Base-by-base conservation (phyloP, 352 stramenopile species). In the Globisporangium orthogonon region DNA sequence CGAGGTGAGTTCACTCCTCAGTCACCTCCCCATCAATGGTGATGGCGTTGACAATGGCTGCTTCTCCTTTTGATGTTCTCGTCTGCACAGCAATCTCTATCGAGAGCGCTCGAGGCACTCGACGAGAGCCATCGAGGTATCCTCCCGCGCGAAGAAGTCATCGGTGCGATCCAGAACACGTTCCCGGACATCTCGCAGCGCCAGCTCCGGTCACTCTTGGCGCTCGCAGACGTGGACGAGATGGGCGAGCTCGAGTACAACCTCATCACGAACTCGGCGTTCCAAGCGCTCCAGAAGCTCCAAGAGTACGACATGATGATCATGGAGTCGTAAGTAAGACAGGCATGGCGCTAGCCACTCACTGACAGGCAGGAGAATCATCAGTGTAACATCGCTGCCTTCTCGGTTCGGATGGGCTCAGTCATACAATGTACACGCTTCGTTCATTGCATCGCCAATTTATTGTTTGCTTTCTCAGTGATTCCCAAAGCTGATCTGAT, bases 221-320 rank as follows among this genome's bases (percentile, higher is more conserved):
- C 79, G 40, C 65, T 94, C 14, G 70, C 79, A 28, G 74, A 89
- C 29, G 61, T 71, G 2, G 73, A 89, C 58, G 69, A 88, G 37
- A 82, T 83, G 71, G 78, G 78, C 28, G 79, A 91, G 33, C 65
- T 89, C 18, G 74, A 94, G 60, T 91, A 89, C 65, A 71, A 67
- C 23, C 63, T 87, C 44, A 76, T 89, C 39, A 74, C 68, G 17
- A 76, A 83, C 67, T 89, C 77, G 23, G 79, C 70, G 7, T 94
- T 91, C 61, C 79, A 87, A 52, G 71, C 76, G 35, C 57, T 91
- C 23, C 81, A 94, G 65, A 88, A 87, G 58, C 69, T 94, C 17
- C 76, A 94, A 53, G 81, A 94, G 59, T 94, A 94, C 58, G 81
- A 87, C 64, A 76, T 82, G 68, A 91, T 89, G 76, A 78, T 89